Evolutionary conservation across 2,329 filamentous ascomycete genomes (phyloP).

Genomic region (Fusarium mangiferae): DNA sequence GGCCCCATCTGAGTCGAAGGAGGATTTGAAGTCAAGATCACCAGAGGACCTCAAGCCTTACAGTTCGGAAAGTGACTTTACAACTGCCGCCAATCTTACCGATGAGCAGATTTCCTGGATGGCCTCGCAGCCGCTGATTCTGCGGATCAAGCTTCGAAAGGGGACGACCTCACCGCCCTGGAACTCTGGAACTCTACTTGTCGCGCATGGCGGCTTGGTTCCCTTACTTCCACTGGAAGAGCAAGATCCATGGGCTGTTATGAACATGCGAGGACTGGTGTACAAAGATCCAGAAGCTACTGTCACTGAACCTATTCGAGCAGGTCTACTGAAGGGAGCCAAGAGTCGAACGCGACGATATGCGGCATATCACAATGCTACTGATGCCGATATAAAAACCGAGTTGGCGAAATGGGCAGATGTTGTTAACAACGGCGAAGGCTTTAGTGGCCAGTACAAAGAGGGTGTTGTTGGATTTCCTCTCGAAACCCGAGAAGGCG

Average conservation of each 20-base stretch:
- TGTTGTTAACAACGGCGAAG: neutral
- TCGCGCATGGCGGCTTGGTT: constrained; percentile 85
- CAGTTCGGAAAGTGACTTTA: constrained; percentile 28
- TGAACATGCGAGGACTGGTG: constrained; percentile 87
- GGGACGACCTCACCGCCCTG: constrained; percentile 16
- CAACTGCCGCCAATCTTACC: constrained; percentile 18
- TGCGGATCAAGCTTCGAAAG: constrained; percentile 18
- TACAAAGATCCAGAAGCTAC: constrained; percentile 45
- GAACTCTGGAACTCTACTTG: constrained; percentile 50
- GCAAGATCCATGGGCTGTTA: constrained; percentile 79
- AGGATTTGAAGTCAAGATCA: neutral
- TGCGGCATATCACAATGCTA: neutral
- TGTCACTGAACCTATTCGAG: constrained; percentile 6
- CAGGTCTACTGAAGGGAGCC: constrained; percentile 24
- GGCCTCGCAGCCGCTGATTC: constrained; percentile 16
- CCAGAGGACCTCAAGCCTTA: constrained; percentile 27
- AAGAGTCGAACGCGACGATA: constrained; percentile 18
- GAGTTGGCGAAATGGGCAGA: neutral
- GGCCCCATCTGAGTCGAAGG: neutral
- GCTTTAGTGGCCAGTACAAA: neutral
- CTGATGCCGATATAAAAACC: neutral
- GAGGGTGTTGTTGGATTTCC: constrained; percentile 3
- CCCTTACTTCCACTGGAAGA: constrained; percentile 74
- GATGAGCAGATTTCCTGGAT: constrained; percentile 29
- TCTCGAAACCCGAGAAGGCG: constrained; percentile 22